phyloP scores from a whole-genome alignment of 805 yeast species.

The Ogataea methylovora region DNA sequence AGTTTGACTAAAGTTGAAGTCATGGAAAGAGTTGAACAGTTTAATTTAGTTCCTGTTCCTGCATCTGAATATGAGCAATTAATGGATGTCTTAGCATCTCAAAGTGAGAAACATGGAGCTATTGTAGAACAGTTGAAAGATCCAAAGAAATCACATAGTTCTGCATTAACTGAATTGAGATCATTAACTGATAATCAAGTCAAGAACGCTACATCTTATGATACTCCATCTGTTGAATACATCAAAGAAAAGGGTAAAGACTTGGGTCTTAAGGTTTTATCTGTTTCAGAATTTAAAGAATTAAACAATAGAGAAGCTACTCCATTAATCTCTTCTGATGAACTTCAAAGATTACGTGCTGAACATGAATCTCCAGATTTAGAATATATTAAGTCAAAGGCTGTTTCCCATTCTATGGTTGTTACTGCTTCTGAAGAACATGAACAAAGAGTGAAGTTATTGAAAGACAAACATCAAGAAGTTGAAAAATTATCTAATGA shows the following conservation, averaged over 20 bases:
- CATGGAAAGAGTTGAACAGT: conserved; percentile 17
- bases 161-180: conserved; percentile 21
- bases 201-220: conserved; percentile 8
- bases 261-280: conserved; percentile 4
- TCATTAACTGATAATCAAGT: conserved; percentile 14
- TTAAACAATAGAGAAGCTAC: neutral
- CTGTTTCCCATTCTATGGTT: conserved; percentile 1
- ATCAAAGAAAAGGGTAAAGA: conserved; percentile 15
- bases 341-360: neutral
- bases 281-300: no score
- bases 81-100: conserved; percentile 9
- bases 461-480: conserved; percentile 6
- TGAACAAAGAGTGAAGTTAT: conserved; percentile 1
- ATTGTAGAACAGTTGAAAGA: conserved; percentile 5
- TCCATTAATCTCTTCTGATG: no score
- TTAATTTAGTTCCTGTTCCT: conserved; percentile 15
- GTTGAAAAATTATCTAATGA: conserved; percentile 4
- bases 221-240: conserved; percentile 21
- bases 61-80: conserved; percentile 14
- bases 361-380: conserved; percentile 3
- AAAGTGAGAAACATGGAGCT: conserved; percentile 12
- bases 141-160: conserved; percentile 14
- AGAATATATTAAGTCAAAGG: conserved; percentile 6
- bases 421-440: conserved; percentile 1
- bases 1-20: conserved; percentile 18